Conservation (phyloP, 1,284 basidiomycete genomes). For the Porogramme epimiltina region DNA sequence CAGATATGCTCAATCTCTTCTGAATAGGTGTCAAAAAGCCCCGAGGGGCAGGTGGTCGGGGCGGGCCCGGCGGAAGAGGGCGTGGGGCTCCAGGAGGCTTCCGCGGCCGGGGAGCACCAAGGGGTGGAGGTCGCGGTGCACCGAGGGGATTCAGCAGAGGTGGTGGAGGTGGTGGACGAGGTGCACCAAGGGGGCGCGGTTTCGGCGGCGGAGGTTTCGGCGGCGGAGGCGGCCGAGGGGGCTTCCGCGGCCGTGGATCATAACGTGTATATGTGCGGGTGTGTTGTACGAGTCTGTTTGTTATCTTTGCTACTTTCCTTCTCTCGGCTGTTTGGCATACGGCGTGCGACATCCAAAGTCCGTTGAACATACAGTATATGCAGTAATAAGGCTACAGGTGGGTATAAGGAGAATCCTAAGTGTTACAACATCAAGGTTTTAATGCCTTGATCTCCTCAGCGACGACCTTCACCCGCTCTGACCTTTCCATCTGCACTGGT, state of each 20-base stretch:
- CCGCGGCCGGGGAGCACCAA: slow-evolving; percentile 46
- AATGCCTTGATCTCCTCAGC: slow-evolving; percentile 48
- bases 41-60: slow-evolving; percentile 31
- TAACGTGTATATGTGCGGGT: slow-evolving; percentile 26
- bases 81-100: slow-evolving; percentile 38
- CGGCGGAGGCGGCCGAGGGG: slow-evolving; percentile 42
- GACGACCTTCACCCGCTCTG: slow-evolving; percentile 40
- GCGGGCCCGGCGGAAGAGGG: slow-evolving; percentile 43
- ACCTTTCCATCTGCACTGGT: slow-evolving; percentile 45
- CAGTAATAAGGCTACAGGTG: slow-evolving; percentile 16
- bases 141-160: slow-evolving; percentile 44
- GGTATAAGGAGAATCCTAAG: slow-evolving; percentile 11
- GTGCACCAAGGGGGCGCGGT: slow-evolving; percentile 39
- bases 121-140: slow-evolving; percentile 41
- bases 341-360: background rate
- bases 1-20: slow-evolving; percentile 49
- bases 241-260: slow-evolving; percentile 45
- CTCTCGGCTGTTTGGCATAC: background rate
- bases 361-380: background rate
- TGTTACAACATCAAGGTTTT: slow-evolving; percentile 47
- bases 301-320: slow-evolving; percentile 1
- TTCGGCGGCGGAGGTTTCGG: slow-evolving; percentile 42
- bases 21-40: slow-evolving; percentile 35
- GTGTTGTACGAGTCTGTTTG: slow-evolving; percentile 16
- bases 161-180: slow-evolving; percentile 40